These are phyloP conservation scores for Colletotrichum sp. DNA, from an alignment of 2,329 filamentous ascomycete genomes.

Conservation along the genomic window DNA sequence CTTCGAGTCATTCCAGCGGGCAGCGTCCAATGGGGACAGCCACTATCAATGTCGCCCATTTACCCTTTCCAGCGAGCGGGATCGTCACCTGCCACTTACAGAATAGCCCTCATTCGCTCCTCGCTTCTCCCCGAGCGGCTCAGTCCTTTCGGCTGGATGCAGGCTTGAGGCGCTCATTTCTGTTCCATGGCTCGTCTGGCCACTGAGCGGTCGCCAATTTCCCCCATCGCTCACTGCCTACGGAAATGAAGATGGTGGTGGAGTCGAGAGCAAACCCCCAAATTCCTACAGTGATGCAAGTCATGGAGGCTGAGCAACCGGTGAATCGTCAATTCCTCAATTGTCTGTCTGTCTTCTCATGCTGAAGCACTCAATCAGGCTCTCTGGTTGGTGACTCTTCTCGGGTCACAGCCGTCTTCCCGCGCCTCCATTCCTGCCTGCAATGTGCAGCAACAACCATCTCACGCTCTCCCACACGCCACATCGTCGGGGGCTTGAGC, in stretches of 20 bases:
- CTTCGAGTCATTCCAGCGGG: neutral
- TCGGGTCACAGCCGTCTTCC: neutral
- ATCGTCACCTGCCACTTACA: neutral
- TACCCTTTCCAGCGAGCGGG: neutral
- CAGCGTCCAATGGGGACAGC: neutral
- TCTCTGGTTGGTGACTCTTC: neutral
- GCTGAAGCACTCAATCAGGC: neutral
- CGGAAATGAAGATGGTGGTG: neutral
- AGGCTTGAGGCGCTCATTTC: neutral
- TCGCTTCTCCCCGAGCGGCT: neutral
- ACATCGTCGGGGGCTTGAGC: neutral
- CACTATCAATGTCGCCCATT: neutral
- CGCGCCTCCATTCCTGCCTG: neutral
- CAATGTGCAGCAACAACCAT: neutral
- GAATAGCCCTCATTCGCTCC: neutral
- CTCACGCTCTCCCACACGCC: neutral
- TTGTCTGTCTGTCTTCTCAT: neutral
- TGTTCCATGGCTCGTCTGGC: neutral
- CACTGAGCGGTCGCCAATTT: neutral
- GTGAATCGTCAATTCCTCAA: neutral
- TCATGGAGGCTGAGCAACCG: neutral
- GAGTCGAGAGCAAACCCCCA: neutral
- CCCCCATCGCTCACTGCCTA: neutral
- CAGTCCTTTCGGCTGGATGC: neutral
- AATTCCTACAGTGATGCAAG: neutral